Conservation (phyloP, 2,329 filamentous ascomycete species). For the Talaromyces piceae region DNA sequence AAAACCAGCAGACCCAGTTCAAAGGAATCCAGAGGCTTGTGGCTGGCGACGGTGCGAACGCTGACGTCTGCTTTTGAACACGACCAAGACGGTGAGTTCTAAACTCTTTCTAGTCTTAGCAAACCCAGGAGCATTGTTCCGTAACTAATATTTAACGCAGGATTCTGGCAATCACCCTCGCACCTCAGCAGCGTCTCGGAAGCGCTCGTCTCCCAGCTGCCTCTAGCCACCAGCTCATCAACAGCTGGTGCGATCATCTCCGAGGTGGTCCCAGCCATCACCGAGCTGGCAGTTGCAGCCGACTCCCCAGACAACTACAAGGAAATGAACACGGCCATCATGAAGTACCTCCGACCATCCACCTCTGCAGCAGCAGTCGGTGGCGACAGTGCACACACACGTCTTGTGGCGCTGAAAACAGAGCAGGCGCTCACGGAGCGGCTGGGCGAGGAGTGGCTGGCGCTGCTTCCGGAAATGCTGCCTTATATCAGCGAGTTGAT, state of each 20-base stretch:
- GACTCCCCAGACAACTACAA: conserved; percentile 87
- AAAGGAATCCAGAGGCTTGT: conserved; percentile 52
- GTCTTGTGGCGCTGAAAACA: conserved; percentile 73
- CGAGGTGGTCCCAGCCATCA: conserved; percentile 65
- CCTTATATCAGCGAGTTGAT: conserved; percentile 92
- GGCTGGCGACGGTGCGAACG: conserved; percentile 62
- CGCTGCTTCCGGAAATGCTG: conserved; percentile 87
- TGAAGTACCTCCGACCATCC: conserved; percentile 66
- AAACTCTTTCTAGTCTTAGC: not conserved
- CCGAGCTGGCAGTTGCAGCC: conserved; percentile 70
- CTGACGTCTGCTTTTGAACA: conserved; percentile 72
- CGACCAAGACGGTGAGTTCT: conserved; percentile 64
- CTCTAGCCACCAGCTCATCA: conserved; percentile 30
- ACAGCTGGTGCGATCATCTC: conserved; percentile 40
- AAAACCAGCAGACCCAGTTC: conserved; percentile 30
- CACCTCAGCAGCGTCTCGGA: conserved; percentile 70
- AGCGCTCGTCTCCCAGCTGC: conserved; percentile 63
- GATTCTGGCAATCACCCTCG: conserved; percentile 89
- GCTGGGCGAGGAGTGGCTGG: conserved; percentile 88
- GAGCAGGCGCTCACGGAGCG: conserved; percentile 72
- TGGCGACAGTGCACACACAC: conserved; percentile 59
- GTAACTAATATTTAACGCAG: conserved; percentile 21
- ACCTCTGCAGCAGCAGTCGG: conserved; percentile 21
- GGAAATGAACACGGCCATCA: conserved; percentile 69
- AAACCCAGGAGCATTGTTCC: not conserved